Conservation (phyloP, 495 filamentous ascomycete genomes). For the Tuber brumale region DNA sequence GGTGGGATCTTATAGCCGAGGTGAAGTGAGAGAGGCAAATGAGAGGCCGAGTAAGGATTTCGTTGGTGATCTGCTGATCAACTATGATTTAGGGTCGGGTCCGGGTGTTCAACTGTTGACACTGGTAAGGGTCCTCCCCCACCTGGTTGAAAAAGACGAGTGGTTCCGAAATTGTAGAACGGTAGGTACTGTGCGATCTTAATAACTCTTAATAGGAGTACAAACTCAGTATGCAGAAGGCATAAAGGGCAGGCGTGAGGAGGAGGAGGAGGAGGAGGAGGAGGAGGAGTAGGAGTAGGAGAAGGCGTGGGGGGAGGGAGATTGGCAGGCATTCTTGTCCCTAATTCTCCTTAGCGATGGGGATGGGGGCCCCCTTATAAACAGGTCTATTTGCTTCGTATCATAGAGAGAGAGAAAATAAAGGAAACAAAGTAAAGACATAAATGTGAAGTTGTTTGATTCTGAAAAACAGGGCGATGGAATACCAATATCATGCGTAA, state of each 20-base stretch:
- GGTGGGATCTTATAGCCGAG: background rate
- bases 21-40: background rate
- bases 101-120: background rate
- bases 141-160: background rate
- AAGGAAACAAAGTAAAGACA: background rate
- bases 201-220: background rate
- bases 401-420: background rate
- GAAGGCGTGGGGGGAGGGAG: too few species aligned
- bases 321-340: background rate
- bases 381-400: background rate
- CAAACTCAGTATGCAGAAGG: background rate
- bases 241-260: background rate
- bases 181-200: background rate
- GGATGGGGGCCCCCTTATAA: background rate
- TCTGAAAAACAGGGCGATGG: background rate
- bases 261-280: background rate
- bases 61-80: conserved; percentile 3
- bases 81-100: background rate
- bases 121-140: background rate
- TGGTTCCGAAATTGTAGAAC: background rate
- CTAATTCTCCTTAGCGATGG: background rate
- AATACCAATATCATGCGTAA: background rate
- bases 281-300: too few species aligned
- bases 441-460: background rate
- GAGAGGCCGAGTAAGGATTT: background rate